Evolutionary conservation across 495 filamentous ascomycete genomes (phyloP).

Genomic region (Penicillium atrosanguineum): DNA sequence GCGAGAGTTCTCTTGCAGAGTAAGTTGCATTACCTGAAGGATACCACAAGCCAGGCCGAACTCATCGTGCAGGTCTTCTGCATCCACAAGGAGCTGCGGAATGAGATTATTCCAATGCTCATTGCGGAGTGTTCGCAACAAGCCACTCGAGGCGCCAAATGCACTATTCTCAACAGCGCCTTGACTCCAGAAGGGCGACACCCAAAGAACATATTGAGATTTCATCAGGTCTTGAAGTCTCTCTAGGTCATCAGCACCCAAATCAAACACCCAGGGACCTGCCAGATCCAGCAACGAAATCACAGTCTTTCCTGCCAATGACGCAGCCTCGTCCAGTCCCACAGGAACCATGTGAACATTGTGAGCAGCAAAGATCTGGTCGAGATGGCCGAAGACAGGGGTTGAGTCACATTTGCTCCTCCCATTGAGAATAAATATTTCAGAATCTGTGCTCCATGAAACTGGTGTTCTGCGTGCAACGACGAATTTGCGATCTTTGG

Average conservation of each 20-base stretch:
- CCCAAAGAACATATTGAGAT: constrained; percentile 26
- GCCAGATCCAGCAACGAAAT: constrained; percentile 23
- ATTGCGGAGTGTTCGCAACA: constrained; percentile 25
- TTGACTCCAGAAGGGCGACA: constrained; percentile 16
- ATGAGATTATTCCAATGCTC: constrained; percentile 18
- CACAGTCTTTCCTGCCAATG: constrained; percentile 17
- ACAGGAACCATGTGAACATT: constrained; percentile 12
- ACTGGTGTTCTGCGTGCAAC: constrained; percentile 13
- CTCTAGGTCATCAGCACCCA: constrained; percentile 13
- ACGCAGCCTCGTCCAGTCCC: constrained; percentile 12
- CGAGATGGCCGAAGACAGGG: constrained; percentile 12
- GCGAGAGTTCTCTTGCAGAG: constrained; percentile 10
- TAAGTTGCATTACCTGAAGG: constrained; percentile 18
- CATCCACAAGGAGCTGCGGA: constrained; percentile 14
- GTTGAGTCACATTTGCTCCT: constrained; percentile 2
- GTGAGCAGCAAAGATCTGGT: constrained; percentile 12
- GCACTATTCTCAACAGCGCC: constrained; percentile 8
- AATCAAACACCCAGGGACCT: constrained; percentile 15
- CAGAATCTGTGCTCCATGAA: constrained; percentile 10
- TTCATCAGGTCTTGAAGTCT: constrained; percentile 12
- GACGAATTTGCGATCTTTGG: constrained; percentile 10
- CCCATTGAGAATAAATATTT: constrained; percentile 15
- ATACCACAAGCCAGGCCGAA: constrained; percentile 12
- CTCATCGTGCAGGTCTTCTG: constrained; percentile 6
- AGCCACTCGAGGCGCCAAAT: constrained; percentile 16